Conservation (phyloP, 805 yeast species). For the Tetrapisispora fleetii region DNA sequence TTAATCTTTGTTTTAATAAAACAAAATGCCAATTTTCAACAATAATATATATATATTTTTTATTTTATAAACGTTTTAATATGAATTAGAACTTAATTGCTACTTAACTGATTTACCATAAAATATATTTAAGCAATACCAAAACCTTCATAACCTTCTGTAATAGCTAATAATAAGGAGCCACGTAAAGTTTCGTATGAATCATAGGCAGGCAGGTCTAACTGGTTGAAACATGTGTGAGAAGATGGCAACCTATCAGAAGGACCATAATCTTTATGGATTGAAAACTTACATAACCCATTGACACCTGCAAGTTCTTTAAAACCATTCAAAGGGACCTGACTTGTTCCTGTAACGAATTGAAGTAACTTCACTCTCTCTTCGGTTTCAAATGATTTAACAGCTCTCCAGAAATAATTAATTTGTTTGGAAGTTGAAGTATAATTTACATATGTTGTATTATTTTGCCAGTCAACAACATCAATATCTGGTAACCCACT, state of each 20-base stretch:
- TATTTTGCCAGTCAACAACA: constrained; percentile 90
- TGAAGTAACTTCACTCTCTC: constrained; percentile 90
- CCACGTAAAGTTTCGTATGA: constrained; percentile 78
- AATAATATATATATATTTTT: neutral
- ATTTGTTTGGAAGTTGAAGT: constrained; percentile 75
- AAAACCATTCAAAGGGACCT: constrained; percentile 92
- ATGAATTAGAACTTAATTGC: too few relatives aligned
- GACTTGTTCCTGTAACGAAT: constrained; percentile 94
- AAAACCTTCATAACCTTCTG: constrained; percentile 94
- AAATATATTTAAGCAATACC: constrained; percentile 37
- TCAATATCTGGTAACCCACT: constrained; percentile 95
- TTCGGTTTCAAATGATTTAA: constrained; percentile 84
- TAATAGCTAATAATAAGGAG: constrained; percentile 70
- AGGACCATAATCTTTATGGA: constrained; percentile 81
- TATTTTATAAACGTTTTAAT: too few relatives aligned
- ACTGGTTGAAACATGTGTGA: constrained; percentile 94
- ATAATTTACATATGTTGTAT: constrained; percentile 74
- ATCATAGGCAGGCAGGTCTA: constrained; percentile 88
- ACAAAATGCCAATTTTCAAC: neutral
- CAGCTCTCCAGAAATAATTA: constrained; percentile 98
- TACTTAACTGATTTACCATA: too few relatives aligned
- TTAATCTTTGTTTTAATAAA: neutral
- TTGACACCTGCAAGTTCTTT: constrained; percentile 79
- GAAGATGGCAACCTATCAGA: constrained; percentile 86
- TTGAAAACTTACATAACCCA: constrained; percentile 77